phyloP scores from a whole-genome alignment of 495 filamentous ascomycete genomes.

The Neurospora terricola region DNA sequence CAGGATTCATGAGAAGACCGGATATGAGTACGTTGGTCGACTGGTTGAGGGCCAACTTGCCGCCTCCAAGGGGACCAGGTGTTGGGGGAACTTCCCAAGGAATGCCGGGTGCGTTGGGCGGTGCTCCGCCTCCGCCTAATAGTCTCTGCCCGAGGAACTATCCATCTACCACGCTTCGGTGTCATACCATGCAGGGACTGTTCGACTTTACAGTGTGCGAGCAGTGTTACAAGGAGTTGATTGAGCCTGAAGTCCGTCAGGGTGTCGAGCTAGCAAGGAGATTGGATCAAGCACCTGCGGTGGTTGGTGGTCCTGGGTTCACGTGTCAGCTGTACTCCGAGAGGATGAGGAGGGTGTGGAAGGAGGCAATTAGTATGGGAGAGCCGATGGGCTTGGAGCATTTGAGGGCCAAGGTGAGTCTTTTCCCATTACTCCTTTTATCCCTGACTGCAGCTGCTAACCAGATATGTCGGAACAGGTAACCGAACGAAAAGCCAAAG shows the following conservation, averaged over 20 bases:
- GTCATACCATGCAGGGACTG: constrained; percentile 6
- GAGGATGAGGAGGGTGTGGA: constrained; percentile 4
- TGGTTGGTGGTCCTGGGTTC: not conserved
- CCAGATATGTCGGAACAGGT: not conserved
- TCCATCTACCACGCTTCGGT: not conserved
- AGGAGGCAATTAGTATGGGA: constrained; percentile 3
- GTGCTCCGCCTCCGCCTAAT: not conserved
- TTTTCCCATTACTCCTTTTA: not conserved
- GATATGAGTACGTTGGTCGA: not conserved
- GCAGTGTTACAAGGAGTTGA: constrained; percentile 3
- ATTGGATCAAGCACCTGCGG: not conserved
- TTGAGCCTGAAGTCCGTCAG: not conserved
- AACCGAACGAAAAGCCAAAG: not conserved
- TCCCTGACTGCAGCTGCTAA: not conserved
- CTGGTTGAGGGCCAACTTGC: constrained; percentile 4
- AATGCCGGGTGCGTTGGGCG: not conserved
- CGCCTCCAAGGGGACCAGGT: not conserved
- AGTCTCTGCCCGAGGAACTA: constrained; percentile 3
- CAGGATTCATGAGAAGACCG: not conserved
- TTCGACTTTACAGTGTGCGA: constrained; percentile 7
- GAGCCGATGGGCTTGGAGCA: constrained; percentile 1
- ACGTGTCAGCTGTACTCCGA: constrained; percentile 9
- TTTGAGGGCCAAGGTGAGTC: constrained; percentile 1
- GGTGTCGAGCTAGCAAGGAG: not conserved
- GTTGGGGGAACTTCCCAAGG: not conserved